A percentile compares a stretch with the other conserved stretches of the same genome.
Evolutionary conservation across 176 grass and related monocot genomes (phyloP).

Genomic region (Sorghum bicolor): Sorghum_bicolor_NCBIv3 NC_012872.2:5260501-5261000

Average conservation of each 20-base stretch:
- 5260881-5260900: conserved; percentile 9
- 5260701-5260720: neutral
- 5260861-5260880: conserved; percentile 13
- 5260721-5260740: neutral
- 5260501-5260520: neutral
- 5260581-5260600: neutral
- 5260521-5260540: neutral
- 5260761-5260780: neutral
- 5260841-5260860: conserved; percentile 56
- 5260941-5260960: conserved; percentile 47
- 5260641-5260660: neutral
- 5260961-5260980: conserved; percentile 57
- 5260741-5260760: neutral
- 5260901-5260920: neutral
- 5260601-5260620: neutral
- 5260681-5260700: neutral
- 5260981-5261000: conserved; percentile 53
- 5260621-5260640: neutral
- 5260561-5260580: neutral
- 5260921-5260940: conserved; percentile 46
- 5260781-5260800: conserved; percentile 84
- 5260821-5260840: conserved; percentile 71
- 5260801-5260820: conserved; percentile 71
- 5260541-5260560: no score
- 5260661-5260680: no score